Conservation (phyloP, 2,329 filamentous ascomycete genomes). For the Fusarium sp. region DNA sequence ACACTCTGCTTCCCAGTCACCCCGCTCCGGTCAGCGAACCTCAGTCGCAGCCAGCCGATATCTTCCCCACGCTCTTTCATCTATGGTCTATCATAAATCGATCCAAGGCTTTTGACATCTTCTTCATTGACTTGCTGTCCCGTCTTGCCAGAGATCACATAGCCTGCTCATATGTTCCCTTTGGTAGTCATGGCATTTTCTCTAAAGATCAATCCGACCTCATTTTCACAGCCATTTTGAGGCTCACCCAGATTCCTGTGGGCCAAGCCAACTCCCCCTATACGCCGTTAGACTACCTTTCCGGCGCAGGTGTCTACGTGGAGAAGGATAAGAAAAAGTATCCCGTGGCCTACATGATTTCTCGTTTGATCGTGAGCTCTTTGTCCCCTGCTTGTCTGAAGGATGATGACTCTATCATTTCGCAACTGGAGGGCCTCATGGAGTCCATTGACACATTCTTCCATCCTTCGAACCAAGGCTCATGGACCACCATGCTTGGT, state of each 20-base stretch:
- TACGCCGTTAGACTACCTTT: constrained; percentile 83
- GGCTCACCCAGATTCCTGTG: constrained; percentile 94
- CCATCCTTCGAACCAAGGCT: constrained; percentile 94
- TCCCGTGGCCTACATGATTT: constrained; percentile 90
- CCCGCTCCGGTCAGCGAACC: constrained; percentile 78
- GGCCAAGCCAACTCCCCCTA: constrained; percentile 96
- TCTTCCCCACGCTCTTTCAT: constrained; percentile 95
- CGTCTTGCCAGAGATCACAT: constrained; percentile 88
- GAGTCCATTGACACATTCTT: constrained; percentile 98
- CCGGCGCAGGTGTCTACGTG: constrained; percentile 86
- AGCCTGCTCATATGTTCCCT: constrained; percentile 79
- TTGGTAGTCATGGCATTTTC: constrained; percentile 90
- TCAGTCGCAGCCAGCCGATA: constrained; percentile 87
- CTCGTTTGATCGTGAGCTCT: constrained; percentile 92
- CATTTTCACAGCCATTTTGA: constrained; percentile 91
- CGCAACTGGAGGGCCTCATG: constrained; percentile 89
- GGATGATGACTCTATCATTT: constrained; percentile 82
- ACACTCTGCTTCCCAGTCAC: constrained; percentile 87
- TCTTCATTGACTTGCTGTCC: constrained; percentile 91
- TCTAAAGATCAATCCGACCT: constrained; percentile 91
- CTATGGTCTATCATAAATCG: constrained; percentile 94
- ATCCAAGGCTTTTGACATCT: constrained; percentile 87
- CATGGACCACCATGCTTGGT: constrained; percentile 89
- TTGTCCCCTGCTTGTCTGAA: constrained; percentile 86
- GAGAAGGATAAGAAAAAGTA: constrained; percentile 96